These are phyloP conservation scores for Castanea mollissima DNA, from an alignment of 306 rosid species.

Conservation along the genomic window DNA sequence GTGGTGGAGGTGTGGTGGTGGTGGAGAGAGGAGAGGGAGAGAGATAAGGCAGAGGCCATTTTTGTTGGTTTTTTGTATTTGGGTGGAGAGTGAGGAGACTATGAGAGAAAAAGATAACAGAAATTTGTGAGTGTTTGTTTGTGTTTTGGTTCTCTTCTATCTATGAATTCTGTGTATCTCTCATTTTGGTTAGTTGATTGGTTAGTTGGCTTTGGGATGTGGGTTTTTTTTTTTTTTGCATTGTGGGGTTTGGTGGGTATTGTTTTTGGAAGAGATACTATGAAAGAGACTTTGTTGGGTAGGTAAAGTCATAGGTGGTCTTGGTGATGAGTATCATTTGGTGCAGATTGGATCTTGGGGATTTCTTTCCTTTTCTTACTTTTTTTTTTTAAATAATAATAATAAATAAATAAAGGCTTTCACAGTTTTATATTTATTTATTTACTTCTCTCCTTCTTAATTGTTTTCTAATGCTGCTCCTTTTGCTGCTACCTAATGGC, in stretches of 20 bases:
- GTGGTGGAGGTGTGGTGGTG: constrained; percentile 46
- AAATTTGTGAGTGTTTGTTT: background rate
- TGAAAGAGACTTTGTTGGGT: background rate
- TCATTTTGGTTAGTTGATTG: too few species aligned
- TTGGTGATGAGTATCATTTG: background rate
- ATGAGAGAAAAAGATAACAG: background rate
- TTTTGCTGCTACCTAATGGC: too few species aligned
- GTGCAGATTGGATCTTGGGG: background rate
- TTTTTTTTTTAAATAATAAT: too few species aligned
- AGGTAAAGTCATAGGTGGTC: background rate
- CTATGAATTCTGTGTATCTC: background rate
- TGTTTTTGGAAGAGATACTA: background rate
- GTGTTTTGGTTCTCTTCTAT: background rate
- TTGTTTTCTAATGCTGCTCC: too few species aligned
- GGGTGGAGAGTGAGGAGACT: background rate
- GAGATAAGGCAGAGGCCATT: constrained; percentile 69
- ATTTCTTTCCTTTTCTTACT: too few species aligned
- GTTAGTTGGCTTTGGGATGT: too few species aligned
- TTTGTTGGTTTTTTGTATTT: background rate
- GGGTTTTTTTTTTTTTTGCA: background rate
- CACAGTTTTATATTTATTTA: too few species aligned
- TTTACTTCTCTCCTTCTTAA: too few species aligned
- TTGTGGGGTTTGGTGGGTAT: background rate
- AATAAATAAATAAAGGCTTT: too few species aligned
- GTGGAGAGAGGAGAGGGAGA: constrained; percentile 53